Base-by-base conservation (phyloP, 2,329 filamentous ascomycete genomes). In the Onygenales sp. region DNA sequence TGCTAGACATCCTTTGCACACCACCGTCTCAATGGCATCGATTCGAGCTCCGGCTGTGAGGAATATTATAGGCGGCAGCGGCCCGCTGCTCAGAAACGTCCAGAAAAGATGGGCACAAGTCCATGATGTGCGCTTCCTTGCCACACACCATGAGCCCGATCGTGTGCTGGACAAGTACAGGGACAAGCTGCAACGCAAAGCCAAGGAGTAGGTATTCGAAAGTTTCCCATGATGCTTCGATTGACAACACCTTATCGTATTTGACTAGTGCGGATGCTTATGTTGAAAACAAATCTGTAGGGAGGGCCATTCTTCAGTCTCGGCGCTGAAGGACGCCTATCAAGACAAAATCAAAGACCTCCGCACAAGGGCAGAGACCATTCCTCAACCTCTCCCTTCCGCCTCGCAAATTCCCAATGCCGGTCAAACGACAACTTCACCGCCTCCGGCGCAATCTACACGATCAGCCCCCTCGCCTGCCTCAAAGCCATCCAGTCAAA, bases 21-120 rank as follows among this genome's bases (percentile, higher is more conserved):
- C 21, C 43, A 31, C 17, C 9, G 17, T 39, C 14, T 2, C 46
- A 52, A 57, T 57, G 53, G 46, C 50, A 38, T 49, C 53, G 33
- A 42, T 58, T 33, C 58, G 53, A 36, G 17, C 47, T 27, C 53
- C 58, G 5, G 52, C 41, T 5, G 27, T 55, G 17, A 52, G 54
- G 36, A 52, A 53, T 41, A 39, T 59, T 6, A 35, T 58, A 10
- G 43, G 46, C 31, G 41, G 45, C 14, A 50, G 42, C 46, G 32
- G 35, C 9, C 52, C 52, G 10, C 45, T 54, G 14, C 11, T 49
- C 14, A 42, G 47, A 13, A 44, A 47, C 32, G 50, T 55, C 5
- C 92, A 96, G 70, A 82, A 85, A 53, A 83, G 91, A 67, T 94
- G 89, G 86, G 92, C 92, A 2, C 89, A 89, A 64, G 90, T 96